These are phyloP conservation scores for Ganoderma multipileum DNA, from an alignment of 1,284 basidiomycete species.

Conservation along the genomic window DNA sequence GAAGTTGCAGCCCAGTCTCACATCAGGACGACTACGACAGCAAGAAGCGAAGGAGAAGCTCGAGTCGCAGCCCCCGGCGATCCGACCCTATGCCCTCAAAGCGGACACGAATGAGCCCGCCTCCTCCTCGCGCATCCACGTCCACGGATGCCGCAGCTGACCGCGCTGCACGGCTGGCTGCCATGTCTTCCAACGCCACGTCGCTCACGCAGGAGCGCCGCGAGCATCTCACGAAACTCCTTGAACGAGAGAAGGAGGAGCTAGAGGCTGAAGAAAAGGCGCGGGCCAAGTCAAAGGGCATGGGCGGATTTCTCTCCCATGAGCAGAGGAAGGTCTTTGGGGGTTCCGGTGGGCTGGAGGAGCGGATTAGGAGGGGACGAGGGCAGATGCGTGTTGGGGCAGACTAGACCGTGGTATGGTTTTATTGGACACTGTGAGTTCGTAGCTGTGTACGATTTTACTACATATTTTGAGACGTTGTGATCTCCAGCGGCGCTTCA, in stretches of 20 bases:
- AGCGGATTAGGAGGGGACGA: constrained; percentile 72
- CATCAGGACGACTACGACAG: constrained; percentile 35
- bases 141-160: constrained; percentile 50
- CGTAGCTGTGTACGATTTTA: not conserved
- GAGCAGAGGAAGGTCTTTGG: constrained; percentile 84
- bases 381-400: constrained; percentile 42
- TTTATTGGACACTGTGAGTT: not conserved
- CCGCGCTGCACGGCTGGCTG: constrained; percentile 84
- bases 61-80: constrained; percentile 44
- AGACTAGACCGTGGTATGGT: constrained; percentile 27
- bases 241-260: constrained; percentile 78
- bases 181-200: constrained; percentile 82
- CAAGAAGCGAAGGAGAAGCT: constrained; percentile 56
- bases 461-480: not conserved
- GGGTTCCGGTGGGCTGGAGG: constrained; percentile 76
- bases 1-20: constrained; percentile 33
- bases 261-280: constrained; percentile 67
- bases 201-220: constrained; percentile 71
- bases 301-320: constrained; percentile 73
- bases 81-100: constrained; percentile 40
- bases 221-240: constrained; percentile 63
- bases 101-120: constrained; percentile 49
- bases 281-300: constrained; percentile 70
- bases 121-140: constrained; percentile 40
- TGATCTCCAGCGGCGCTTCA: not conserved